Base-by-base conservation (phyloP, 768 basidiomycete genomes). In the Suillus weaverae region DNA sequence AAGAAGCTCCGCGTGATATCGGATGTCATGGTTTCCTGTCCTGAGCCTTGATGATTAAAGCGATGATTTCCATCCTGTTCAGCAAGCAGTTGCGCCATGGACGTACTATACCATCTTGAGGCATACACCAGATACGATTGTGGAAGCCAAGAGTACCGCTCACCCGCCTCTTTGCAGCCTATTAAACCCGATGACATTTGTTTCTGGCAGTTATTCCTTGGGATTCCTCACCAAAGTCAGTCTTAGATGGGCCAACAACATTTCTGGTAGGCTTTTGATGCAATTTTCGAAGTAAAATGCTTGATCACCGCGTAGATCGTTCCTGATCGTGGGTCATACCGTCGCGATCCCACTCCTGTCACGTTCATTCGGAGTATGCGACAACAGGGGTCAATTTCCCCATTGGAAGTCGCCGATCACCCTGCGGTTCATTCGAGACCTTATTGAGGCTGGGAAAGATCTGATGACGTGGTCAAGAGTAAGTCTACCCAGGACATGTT, bases 91-190 rank as follows among this genome's bases (percentile, higher is more conserved):
- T 84, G 84, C 48, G 86, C 89, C 64, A 81, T 90, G 69, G 86
- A 88, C 74, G 82, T 85, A 18, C 80, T 91, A 26, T 84, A 87
- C 73, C 81, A 86, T 73, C 88, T 88, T 33, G 71, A 81, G 64
- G 38, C 84, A 81, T 73, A 77, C 72, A 33, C 80, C 85, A 13
- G 70, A 80, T 46, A 78, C 82, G 55, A 81, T 84, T 64, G 85
- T 87, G 61, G 87, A 84, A n/a, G 39, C 11, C 18, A 59, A 41
- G 4, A 57, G 22, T 10, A 57, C 26, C 26, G 39, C 26, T 20
- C 38, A 18, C 22, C 38, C 57, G 26, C 39, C 16, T 13, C 26
- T 13, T 30, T 26, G 36, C 16, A 16, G 38, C 56, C 16, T 39
- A 57, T 57, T 22, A 22, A 35, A n/a, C 10, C 38, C 36, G 38